Evolutionary conservation across 2,329 filamentous ascomycete species (phyloP).

Genomic region (Hansfordia pulvinata): DNA sequence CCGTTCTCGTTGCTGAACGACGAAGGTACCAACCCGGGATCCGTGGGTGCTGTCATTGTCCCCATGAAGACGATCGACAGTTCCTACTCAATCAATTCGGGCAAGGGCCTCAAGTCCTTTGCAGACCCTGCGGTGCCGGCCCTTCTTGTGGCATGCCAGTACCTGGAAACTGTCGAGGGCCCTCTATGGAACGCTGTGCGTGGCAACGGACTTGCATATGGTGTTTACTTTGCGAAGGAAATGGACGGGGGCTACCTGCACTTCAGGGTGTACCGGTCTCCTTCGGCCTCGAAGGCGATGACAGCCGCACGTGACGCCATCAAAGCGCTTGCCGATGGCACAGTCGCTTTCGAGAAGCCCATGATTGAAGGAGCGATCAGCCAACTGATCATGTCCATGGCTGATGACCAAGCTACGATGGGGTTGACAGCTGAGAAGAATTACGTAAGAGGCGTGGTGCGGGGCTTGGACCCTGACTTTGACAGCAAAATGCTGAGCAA

Average conservation of each 20-base stretch:
- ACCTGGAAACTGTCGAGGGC: slow-evolving; percentile 86
- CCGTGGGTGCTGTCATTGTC: slow-evolving; percentile 61
- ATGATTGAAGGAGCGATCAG: slow-evolving; percentile 85
- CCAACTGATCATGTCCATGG: slow-evolving; percentile 73
- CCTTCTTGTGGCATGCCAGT: slow-evolving; percentile 76
- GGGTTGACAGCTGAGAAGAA: slow-evolving; percentile 68
- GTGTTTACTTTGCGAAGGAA: slow-evolving; percentile 65
- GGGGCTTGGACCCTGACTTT: slow-evolving; percentile 64
- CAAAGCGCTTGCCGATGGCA: slow-evolving; percentile 58
- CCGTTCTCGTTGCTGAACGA: slow-evolving; percentile 59
- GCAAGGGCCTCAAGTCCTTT: slow-evolving; percentile 61
- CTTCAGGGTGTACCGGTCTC: slow-evolving; percentile 81
- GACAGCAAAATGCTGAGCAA: slow-evolving; percentile 62
- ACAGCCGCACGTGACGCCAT: slow-evolving; percentile 63
- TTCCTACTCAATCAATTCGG: slow-evolving; percentile 69
- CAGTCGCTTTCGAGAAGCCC: slow-evolving; percentile 59
- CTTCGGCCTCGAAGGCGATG: slow-evolving; percentile 80
- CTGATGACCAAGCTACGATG: slow-evolving; percentile 81
- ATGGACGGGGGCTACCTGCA: slow-evolving; percentile 68
- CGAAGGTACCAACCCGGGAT: slow-evolving; percentile 62
- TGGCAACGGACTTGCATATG: slow-evolving; percentile 87
- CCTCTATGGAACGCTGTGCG: slow-evolving; percentile 90
- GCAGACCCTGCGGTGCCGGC: slow-evolving; percentile 68
- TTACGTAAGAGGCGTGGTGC: slow-evolving; percentile 71
- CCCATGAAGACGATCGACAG: slow-evolving; percentile 90